phyloP scores from a whole-genome alignment of 805 yeast species.

The Brettanomyces sp. region DNA sequence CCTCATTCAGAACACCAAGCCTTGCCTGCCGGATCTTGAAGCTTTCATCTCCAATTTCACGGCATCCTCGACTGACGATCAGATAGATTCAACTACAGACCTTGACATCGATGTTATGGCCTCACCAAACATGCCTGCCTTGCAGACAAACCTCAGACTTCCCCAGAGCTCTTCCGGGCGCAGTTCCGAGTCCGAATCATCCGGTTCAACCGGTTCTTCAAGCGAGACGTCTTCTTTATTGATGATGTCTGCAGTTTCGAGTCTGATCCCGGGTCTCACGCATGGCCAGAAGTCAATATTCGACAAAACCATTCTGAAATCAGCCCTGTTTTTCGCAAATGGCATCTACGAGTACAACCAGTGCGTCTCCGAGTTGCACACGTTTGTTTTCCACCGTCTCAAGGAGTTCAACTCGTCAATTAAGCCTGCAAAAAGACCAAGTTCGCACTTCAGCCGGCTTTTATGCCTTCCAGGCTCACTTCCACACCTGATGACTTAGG shows the following conservation, averaged over 20 bases:
- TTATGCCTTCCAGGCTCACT: no score
- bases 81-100: neutral
- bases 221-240: neutral
- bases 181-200: neutral
- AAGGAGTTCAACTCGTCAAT: neutral
- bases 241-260: neutral
- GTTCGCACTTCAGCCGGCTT: neutral
- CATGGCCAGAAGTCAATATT: neutral
- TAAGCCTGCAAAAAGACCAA: neutral
- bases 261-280: neutral
- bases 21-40: constrained; percentile 14
- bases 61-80: neutral
- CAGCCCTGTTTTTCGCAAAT: neutral
- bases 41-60: neutral
- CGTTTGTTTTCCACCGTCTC: neutral
- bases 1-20: constrained; percentile 7
- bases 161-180: neutral
- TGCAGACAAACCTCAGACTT: neutral
- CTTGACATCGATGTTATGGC: constrained; percentile 1
- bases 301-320: neutral
- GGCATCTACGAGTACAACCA: constrained; percentile 3
- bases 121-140: neutral
- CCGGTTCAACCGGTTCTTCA: neutral
- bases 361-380: constrained; percentile 1
- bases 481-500: neutral